These are phyloP conservation scores for Malus hybrid DNA, from an alignment of 331 rosid genomes.

Conservation along the genomic window DNA sequence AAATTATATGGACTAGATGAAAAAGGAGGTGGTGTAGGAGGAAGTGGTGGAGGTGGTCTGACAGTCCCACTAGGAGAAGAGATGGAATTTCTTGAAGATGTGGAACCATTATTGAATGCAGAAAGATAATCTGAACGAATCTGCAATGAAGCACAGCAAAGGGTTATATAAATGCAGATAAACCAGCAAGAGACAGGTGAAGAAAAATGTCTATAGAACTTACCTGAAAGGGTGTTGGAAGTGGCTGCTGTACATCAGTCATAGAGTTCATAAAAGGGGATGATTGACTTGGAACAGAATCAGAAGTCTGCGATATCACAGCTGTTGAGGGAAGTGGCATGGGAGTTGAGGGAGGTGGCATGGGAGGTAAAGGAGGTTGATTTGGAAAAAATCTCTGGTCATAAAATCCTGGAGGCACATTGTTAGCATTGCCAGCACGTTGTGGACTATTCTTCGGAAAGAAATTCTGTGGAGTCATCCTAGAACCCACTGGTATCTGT, in stretches of 20 bases:
- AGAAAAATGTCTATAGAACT: conserved; percentile 16
- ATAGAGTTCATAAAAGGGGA: conserved; percentile 51
- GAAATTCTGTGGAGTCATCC: conserved; percentile 52
- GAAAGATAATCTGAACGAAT: conserved; percentile 65
- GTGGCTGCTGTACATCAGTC: conserved; percentile 49
- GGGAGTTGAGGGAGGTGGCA: conserved; percentile 84
- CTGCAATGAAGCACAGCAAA: conserved; percentile 33
- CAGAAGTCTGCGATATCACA: conserved; percentile 52
- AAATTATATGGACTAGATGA: conserved; percentile 62
- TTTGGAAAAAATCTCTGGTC: conserved; percentile 66
- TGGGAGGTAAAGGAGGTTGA: conserved; percentile 97
- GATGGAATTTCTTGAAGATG: conserved; percentile 47
- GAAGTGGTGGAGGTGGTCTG: conserved; percentile 92
- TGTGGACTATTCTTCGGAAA: conserved; percentile 59
- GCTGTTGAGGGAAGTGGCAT: conserved; percentile 80
- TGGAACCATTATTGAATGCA: conserved; percentile 41
- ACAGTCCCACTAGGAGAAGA: conserved; percentile 68
- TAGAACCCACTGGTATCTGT: conserved; percentile 50
- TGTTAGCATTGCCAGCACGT: conserved; percentile 42
- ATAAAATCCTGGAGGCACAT: conserved; percentile 69
- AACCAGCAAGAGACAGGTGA: background rate
- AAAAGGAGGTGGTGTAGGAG: conserved; percentile 91
- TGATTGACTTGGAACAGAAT: conserved; percentile 52
- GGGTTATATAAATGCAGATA: background rate
- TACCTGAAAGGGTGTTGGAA: conserved; percentile 54